Evolutionary conservation across 495 filamentous ascomycete species (phyloP).

Genomic region (Patellaria atrata): DNA sequence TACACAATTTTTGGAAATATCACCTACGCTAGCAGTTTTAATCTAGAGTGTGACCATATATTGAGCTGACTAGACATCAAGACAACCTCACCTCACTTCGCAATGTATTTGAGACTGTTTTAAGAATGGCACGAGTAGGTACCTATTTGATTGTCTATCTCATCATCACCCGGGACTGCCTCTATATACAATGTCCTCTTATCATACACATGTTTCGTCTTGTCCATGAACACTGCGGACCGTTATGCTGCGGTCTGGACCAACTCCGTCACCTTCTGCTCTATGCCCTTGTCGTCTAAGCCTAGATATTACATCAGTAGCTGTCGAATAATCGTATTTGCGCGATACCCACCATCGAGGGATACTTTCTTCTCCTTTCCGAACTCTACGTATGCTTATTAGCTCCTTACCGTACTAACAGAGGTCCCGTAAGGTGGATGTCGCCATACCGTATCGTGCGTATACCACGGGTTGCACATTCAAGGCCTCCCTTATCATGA

Average conservation of each 20-base stretch:
- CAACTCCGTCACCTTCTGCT: constrained; percentile 67
- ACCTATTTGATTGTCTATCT: too few relatives aligned
- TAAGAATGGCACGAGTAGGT: too few relatives aligned
- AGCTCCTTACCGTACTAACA: background rate
- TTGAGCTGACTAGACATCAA: too few relatives aligned
- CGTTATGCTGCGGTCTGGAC: constrained; percentile 43
- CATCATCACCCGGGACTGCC: too few relatives aligned
- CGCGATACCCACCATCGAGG: constrained; percentile 47
- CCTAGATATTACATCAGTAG: constrained; percentile 36
- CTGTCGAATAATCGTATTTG: constrained; percentile 1
- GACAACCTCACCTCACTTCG: too few relatives aligned
- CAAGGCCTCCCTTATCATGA: constrained; percentile 81
- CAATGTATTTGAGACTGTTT: too few relatives aligned
- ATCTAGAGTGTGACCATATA: too few relatives aligned
- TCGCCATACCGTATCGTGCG: constrained; percentile 74
- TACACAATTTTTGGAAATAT: too few relatives aligned
- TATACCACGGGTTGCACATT: constrained; percentile 73
- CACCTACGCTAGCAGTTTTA: too few relatives aligned
- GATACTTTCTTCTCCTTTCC: constrained; percentile 79
- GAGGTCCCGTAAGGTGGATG: background rate
- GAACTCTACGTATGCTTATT: constrained; percentile 41
- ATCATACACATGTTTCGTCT: too few relatives aligned
- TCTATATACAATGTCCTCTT: too few relatives aligned
- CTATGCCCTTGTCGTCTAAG: constrained; percentile 80
- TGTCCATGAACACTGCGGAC: too few relatives aligned